Percentiles rank a stretch among this genome's conserved stretches.
These are phyloP conservation scores for Metschnikowia similis DNA, from an alignment of 805 yeast genomes.

Conservation along the genomic window DNA sequence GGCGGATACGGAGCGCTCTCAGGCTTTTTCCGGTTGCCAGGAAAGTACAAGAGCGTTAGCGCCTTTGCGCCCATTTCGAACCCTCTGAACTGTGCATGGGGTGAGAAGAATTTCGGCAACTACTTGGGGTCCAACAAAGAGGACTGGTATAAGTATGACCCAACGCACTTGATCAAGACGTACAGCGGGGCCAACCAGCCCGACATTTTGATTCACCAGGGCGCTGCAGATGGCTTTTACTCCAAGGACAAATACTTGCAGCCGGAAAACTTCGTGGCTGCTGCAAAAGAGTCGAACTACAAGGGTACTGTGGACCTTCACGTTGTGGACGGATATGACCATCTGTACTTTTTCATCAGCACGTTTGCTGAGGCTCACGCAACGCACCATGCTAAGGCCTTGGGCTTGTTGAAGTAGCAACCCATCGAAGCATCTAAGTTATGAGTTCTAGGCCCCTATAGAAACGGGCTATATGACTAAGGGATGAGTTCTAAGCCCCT, in stretches of 20 bases:
- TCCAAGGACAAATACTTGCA: slow-evolving; percentile 56
- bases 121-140: slow-evolving; percentile 64
- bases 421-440: slow-evolving; percentile 2
- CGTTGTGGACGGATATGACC: slow-evolving; percentile 82
- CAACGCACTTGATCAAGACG: slow-evolving; percentile 63
- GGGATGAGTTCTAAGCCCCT: too few relatives aligned
- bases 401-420: slow-evolving; percentile 29
- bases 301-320: slow-evolving; percentile 57
- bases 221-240: slow-evolving; percentile 74
- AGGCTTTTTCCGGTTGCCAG: slow-evolving; percentile 62
- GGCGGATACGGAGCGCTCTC: slow-evolving; percentile 94
- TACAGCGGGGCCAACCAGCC: slow-evolving; percentile 52
- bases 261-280: slow-evolving; percentile 67
- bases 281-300: slow-evolving; percentile 54
- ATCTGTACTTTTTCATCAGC: slow-evolving; percentile 81
- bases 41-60: slow-evolving; percentile 69
- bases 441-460: background rate
- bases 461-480: too few relatives aligned
- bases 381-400: slow-evolving; percentile 74
- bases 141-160: slow-evolving; percentile 77
- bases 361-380: slow-evolving; percentile 81
- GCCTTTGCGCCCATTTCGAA: slow-evolving; percentile 90
- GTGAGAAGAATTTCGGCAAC: slow-evolving; percentile 73
- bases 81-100: slow-evolving; percentile 82
- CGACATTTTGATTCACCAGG: slow-evolving; percentile 75